These are phyloP conservation scores for Candida ponderosae DNA, from an alignment of 805 yeast species.

Conservation along the genomic window DNA sequence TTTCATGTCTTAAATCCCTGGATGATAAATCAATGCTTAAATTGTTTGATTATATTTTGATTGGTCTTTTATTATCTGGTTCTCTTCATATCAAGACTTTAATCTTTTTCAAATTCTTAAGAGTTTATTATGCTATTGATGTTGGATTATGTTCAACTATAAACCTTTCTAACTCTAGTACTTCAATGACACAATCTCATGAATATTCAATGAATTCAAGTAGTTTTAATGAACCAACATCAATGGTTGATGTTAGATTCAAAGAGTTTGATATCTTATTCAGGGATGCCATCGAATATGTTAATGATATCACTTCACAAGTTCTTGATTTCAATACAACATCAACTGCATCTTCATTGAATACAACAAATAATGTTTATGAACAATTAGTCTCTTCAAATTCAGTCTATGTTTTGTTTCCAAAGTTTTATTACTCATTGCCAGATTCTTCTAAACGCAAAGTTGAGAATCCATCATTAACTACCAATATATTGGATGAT, in stretches of 20 bases:
- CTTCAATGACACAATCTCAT: too few species aligned
- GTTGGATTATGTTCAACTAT: not conserved
- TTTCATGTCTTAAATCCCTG: not conserved
- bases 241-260: not conserved
- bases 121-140: slow-evolving; percentile 17
- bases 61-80: slow-evolving; percentile 37
- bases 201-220: too few species aligned
- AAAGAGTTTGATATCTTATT: not conserved
- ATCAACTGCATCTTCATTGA: too few species aligned
- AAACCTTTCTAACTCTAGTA: too few species aligned
- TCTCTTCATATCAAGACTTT: slow-evolving; percentile 33
- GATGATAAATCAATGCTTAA: slow-evolving; percentile 30
- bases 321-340: too few species aligned
- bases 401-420: not conserved
- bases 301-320: not conserved
- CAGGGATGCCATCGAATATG: not conserved
- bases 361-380: not conserved
- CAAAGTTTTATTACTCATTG: not conserved
- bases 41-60: slow-evolving; percentile 30
- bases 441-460: too few species aligned
- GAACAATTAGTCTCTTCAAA: not conserved
- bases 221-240: too few species aligned
- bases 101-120: slow-evolving; percentile 33
- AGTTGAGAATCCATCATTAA: too few species aligned
- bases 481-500: too few species aligned